Base-by-base conservation (phyloP, 441 rosid species). In the Gossypium gossypioides region DNA sequence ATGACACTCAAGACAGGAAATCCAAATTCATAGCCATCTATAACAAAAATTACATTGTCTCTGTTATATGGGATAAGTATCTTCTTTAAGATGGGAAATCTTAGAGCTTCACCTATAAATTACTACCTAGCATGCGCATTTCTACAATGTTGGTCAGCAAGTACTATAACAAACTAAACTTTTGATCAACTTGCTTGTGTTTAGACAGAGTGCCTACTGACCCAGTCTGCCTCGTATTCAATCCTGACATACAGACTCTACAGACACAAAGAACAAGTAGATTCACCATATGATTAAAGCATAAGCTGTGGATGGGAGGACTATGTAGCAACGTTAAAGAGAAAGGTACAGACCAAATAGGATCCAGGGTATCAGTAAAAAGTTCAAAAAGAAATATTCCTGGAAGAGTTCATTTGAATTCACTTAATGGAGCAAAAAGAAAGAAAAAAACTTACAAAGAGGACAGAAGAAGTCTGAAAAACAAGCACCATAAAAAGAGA, bases 81-180 rank as follows among this genome's bases (percentile, higher is more conserved):
- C 51, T 48, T 50, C 32, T 63, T 42, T 64, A 37, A 63, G 52
- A 27, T 44, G 69, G 18, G 55, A 65, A 65, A 65, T 65, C 34
- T 13, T 65, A 44, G n/a, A 48, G 24, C 71, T 50, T 67, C 58
- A 67, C 57, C 25, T 3, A 67, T 50, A 22, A 67, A 67, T 67
- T 21, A 67, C 58, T 15, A 40, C 51, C 18, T 19, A 40, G 52
- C 16, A 63, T 40, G 29, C 44, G 32, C 52, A 40, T 9, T 63
- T 63, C 68, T 27, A 40, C 16, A 40, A 40, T 40, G 16, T 12
- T 13, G 18, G 57, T 48, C 56, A 65, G 34, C 56, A 67, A 50
- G 71, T 9, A 51, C 48, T 68, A 51, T 29, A 51, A 22, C 60
- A 68, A 13, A 40, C 46, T 51, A 58, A 27, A 27, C 59, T 27